Conservation (phyloP, 495 filamentous ascomycete genomes). For the Hypoxylon crocopeplum region DNA sequence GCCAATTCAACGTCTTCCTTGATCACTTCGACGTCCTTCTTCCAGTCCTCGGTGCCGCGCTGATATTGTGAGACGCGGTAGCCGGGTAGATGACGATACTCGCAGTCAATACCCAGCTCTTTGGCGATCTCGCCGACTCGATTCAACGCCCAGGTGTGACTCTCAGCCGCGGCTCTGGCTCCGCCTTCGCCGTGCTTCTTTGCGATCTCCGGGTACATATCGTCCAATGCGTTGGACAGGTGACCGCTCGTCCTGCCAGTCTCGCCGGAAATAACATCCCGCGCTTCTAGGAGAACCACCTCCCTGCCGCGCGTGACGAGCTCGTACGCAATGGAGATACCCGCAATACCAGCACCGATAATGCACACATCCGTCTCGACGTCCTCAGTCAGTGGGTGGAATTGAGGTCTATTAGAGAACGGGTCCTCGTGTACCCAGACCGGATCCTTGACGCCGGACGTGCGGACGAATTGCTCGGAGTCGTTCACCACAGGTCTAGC, state of each 20-base stretch:
- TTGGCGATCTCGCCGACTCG: conserved; percentile 56
- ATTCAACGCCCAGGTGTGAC: conserved; percentile 61
- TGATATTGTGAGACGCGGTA: conserved; percentile 51
- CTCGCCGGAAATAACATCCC: conserved; percentile 60
- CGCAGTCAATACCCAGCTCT: conserved; percentile 60
- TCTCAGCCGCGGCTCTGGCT: conserved; percentile 58
- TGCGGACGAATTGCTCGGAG: conserved; percentile 49
- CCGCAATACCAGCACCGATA: conserved; percentile 63
- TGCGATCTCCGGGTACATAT: conserved; percentile 56
- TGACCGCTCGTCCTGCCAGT: conserved; percentile 62
- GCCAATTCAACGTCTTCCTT: conserved; percentile 52
- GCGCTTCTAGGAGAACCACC: conserved; percentile 62
- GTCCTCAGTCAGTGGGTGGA: conserved; percentile 48
- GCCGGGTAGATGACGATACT: conserved; percentile 57
- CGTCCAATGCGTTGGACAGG: conserved; percentile 60
- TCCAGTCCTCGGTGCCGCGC: conserved; percentile 44
- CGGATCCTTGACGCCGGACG: conserved; percentile 57
- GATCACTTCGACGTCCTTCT: conserved; percentile 46
- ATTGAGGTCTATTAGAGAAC: conserved; percentile 53
- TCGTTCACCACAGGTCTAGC: not conserved
- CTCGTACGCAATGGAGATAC: too few relatives aligned
- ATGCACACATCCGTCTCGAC: conserved; percentile 55
- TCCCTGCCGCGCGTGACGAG: conserved; percentile 54
- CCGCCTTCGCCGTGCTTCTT: conserved; percentile 58
- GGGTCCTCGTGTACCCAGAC: conserved; percentile 62